Conservation (phyloP, 495 filamentous ascomycete genomes). For the Xylaria nigripes region DNA sequence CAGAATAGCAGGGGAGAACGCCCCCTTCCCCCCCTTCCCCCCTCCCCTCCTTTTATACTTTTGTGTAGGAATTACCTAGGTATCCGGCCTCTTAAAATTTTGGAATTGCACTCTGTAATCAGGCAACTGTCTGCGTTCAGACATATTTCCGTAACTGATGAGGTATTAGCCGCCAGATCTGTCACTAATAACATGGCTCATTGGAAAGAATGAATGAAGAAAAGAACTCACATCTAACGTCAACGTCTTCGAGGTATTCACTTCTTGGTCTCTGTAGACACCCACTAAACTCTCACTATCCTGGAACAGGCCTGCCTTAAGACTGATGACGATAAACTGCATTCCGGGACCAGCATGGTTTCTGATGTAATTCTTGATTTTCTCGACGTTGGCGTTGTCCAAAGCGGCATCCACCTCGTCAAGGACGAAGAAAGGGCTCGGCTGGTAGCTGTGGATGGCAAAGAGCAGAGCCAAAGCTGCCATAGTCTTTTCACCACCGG, state of each 20-base stretch:
- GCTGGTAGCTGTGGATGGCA: slow-evolving; percentile 91
- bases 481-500: slow-evolving; percentile 98
- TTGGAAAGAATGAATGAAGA: background rate
- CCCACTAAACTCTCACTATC: slow-evolving; percentile 88
- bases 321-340: slow-evolving; percentile 96
- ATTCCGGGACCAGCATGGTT: slow-evolving; percentile 92
- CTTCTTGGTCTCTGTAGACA: slow-evolving; percentile 88
- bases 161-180: background rate
- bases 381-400: slow-evolving; percentile 91
- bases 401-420: slow-evolving; percentile 98
- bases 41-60: background rate
- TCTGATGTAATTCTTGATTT: slow-evolving; percentile 89
- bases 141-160: slow-evolving; percentile 25
- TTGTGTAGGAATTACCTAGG: background rate
- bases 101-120: background rate
- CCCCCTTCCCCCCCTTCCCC: background rate
- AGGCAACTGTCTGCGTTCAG: background rate
- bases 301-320: slow-evolving; percentile 92
- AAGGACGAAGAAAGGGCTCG: slow-evolving; percentile 92
- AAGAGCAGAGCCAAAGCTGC: slow-evolving; percentile 92
- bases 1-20: background rate
- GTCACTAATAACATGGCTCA: background rate
- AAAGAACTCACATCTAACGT: slow-evolving; percentile 79
- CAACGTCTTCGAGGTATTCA: slow-evolving; percentile 78
- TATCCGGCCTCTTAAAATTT: background rate